Base-by-base conservation (phyloP, 768 basidiomycete genomes). In the Lentinula raphanica region DNA sequence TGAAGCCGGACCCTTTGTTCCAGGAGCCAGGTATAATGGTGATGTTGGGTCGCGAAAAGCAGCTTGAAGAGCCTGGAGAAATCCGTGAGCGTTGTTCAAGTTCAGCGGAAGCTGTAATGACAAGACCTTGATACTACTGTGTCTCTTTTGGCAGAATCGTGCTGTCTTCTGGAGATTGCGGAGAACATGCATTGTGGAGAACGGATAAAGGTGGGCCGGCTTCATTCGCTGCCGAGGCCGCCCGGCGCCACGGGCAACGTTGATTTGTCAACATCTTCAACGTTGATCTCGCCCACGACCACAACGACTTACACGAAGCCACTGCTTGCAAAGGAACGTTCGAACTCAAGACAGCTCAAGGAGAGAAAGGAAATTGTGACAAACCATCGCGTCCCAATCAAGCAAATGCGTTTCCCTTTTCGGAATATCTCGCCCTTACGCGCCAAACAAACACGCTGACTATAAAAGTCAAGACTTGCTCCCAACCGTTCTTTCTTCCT, bases 11-110 rank as follows among this genome's bases (percentile, higher is more conserved):
- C 86, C 87, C 60, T 70, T 67, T 12, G 78, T 73, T 7, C 86
- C 85, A 27, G 83, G 83, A 2, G 82, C 73, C 48, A 87, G 74
- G 60, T 87, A 75, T 63, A 80, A 88, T n/a, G 86, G 87, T 1
- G 86, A 86, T 0, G 74, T 71, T 2, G 85, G 84, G 61, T 88
- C 82, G 31, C 76, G 76, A 64, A 88, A 88, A 11, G 80, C 80
- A 5, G 78, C 79, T 65, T 78, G 84, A 6, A 88, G 76, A n/a
- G 76, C 76, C 87, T 88, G 63, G 2, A 46, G 13, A 36, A 17
- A n/a, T 11, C n/a, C 11, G 9, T 31, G 25, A 25, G n/a, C 6
- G 15, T 17, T 3, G 19, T 11, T 9, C 3, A n/a, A n/a, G n/a
- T 9, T 21, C 21, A 42, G 12, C 28, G 6, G 19, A 12, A n/a